A percentile compares a stretch with the other conserved stretches of the same genome.
These are phyloP conservation scores for Chlamydomonas sp. DNA, from an alignment of 139 green algal genomes.

Conservation along the genomic window DNA sequence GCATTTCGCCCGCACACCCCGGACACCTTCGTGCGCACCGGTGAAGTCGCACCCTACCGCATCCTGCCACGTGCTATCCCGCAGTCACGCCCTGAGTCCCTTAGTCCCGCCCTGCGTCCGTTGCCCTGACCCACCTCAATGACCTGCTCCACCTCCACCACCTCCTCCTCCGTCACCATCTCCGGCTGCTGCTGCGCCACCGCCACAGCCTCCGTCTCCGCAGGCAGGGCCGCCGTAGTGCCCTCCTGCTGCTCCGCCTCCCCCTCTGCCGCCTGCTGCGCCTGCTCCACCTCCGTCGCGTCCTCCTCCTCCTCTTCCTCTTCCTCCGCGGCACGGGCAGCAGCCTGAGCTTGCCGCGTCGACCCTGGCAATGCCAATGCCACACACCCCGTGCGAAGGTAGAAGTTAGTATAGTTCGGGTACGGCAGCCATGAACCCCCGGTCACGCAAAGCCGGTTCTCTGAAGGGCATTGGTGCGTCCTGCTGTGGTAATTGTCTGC, in stretches of 20 bases:
- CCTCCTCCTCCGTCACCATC: constrained; percentile 5
- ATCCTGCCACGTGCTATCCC: neutral
- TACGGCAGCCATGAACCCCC: too few relatives aligned
- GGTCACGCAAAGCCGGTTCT: too few relatives aligned
- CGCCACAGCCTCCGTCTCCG: neutral
- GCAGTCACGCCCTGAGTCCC: neutral
- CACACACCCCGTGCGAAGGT: too few relatives aligned
- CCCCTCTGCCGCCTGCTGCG: neutral
- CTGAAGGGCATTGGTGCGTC: too few relatives aligned
- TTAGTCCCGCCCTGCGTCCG: neutral
- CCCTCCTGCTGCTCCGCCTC: neutral
- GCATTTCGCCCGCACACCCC: too few relatives aligned
- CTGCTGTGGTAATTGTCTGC: too few relatives aligned
- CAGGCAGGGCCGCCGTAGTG: neutral
- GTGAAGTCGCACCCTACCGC: neutral
- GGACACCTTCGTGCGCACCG: too few relatives aligned
- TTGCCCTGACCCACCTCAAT: neutral
- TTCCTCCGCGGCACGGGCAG: too few relatives aligned
- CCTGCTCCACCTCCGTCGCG: neutral
- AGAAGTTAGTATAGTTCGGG: too few relatives aligned
- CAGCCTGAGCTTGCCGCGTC: too few relatives aligned
- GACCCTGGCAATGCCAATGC: too few relatives aligned
- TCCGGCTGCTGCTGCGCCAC: neutral
- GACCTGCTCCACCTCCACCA: constrained; percentile 14
- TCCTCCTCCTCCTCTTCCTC: neutral